A percentile compares a stretch with the other conserved stretches of the same genome.
Evolutionary conservation across 78 protist genomes (phyloP).

Genomic region (Chrysochromulina parva): DNA sequence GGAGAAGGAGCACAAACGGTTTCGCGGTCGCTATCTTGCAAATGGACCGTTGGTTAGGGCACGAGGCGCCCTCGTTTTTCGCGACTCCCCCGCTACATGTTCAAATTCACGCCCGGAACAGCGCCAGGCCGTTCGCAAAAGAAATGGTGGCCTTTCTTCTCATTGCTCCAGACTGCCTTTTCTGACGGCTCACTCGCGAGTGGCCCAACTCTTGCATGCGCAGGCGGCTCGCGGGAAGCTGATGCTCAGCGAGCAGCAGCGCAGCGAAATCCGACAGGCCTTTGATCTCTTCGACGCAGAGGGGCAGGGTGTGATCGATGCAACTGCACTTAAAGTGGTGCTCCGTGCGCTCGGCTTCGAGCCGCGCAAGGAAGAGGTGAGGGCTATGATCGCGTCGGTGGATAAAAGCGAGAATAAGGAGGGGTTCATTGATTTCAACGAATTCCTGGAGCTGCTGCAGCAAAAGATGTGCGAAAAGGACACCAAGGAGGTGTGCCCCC

Average conservation of each 20-base stretch:
- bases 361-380: conserved; percentile 84
- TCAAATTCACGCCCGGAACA: too few relatives aligned
- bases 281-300: conserved; percentile 82
- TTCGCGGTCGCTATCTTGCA: too few relatives aligned
- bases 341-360: conserved; percentile 93
- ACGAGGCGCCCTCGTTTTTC: too few relatives aligned
- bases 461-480: conserved; percentile 80
- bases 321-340: conserved; percentile 90
- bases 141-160: too few relatives aligned
- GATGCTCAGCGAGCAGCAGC: conserved; percentile 78
- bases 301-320: conserved; percentile 68
- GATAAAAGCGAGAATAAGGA: conserved; percentile 68
- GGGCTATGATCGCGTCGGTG: conserved; percentile 69
- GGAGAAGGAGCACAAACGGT: too few relatives aligned
- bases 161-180: too few relatives aligned
- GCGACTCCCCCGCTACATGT: too few relatives aligned
- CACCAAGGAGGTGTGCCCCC: conserved; percentile 41
- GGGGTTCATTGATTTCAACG: conserved; percentile 79
- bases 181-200: too few relatives aligned
- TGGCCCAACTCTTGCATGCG: too few relatives aligned
- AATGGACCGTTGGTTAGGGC: too few relatives aligned
- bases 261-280: conserved; percentile 83
- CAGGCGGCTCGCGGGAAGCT: background rate
- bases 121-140: too few relatives aligned
- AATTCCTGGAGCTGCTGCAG: conserved; percentile 84